These are phyloP conservation scores for Candida glucosophila DNA, from an alignment of 1,139 yeast genomes.

Conservation along the genomic window DNA sequence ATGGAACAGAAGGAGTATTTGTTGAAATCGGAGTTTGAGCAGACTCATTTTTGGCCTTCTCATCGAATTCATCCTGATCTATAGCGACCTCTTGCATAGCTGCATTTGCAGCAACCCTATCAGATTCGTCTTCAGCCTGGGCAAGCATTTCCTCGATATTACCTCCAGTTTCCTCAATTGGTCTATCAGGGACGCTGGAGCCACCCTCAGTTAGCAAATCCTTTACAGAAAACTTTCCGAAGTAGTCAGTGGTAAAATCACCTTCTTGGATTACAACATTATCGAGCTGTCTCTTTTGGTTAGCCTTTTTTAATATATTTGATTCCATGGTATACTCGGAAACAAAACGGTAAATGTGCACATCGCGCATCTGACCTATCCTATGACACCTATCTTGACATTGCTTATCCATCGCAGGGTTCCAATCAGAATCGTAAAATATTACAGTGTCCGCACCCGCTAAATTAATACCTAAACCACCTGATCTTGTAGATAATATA, in stretches of 20 bases:
- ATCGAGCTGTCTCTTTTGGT: slow-evolving; percentile 90
- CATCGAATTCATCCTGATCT: slow-evolving; percentile 76
- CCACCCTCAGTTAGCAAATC: slow-evolving; percentile 72
- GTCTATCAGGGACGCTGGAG: slow-evolving; percentile 27
- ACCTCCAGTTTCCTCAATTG: slow-evolving; percentile 30
- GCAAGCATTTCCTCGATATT: slow-evolving; percentile 66
- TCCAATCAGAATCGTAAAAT: slow-evolving; percentile 99
- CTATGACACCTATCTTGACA: slow-evolving; percentile 99
- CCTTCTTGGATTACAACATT: slow-evolving; percentile 97
- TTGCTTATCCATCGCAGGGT: slow-evolving; percentile 99
- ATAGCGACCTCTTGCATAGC: slow-evolving; percentile 83
- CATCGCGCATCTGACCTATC: slow-evolving; percentile 97
- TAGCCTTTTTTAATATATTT: slow-evolving; percentile 87
- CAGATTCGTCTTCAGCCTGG: slow-evolving; percentile 95
- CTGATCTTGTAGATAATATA: slow-evolving; percentile 90
- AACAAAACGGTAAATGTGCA: slow-evolving; percentile 92
- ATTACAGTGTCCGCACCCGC: slow-evolving; percentile 99
- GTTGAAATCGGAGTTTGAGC: slow-evolving; percentile 29
- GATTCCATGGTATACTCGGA: slow-evolving; percentile 96
- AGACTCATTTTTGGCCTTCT: slow-evolving; percentile 22
- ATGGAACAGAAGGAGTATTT: slow-evolving; percentile 10
- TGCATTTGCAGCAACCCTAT: slow-evolving; percentile 81
- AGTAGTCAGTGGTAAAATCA: slow-evolving; percentile 94
- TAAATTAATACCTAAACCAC: slow-evolving; percentile 94
- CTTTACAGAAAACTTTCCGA: slow-evolving; percentile 80